Evolutionary conservation across 148 eudicot species (phyloP).

Genomic region (Chenopodium formosanum): DNA sequence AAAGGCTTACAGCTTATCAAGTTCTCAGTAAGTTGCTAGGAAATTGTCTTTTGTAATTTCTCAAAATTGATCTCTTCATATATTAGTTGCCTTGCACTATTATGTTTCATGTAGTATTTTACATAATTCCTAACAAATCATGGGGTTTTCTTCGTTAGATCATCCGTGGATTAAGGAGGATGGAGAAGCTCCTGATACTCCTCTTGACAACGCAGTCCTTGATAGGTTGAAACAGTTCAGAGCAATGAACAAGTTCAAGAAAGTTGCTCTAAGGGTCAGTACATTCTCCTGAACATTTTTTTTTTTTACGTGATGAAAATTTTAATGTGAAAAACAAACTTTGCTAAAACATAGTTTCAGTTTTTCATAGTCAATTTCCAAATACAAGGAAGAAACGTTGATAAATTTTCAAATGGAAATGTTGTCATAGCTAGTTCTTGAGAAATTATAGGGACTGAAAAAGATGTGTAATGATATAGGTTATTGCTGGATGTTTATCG

Average conservation of each 20-base stretch:
- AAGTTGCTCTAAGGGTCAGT: conserved; percentile 86
- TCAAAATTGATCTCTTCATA: background rate
- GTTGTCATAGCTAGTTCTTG: background rate
- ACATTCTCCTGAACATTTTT: background rate
- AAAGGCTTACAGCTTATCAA: conserved; percentile 80
- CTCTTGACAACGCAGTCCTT: conserved; percentile 90
- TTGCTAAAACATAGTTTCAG: background rate
- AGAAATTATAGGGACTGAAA: background rate
- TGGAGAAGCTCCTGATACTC: conserved; percentile 75
- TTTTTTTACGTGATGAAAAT: background rate
- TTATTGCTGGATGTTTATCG: conserved; percentile 54
- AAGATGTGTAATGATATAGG: conserved; percentile 31
- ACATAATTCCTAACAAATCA: background rate
- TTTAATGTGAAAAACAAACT: background rate
- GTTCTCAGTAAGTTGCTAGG: conserved; percentile 62
- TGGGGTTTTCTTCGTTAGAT: conserved; percentile 8
- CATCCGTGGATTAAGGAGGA: conserved; percentile 96
- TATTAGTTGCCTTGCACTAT: background rate
- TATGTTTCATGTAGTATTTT: too few relatives aligned
- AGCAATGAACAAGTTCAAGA: conserved; percentile 96
- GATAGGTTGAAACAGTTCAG: conserved; percentile 79
- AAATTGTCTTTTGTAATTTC: background rate
- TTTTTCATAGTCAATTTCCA: background rate
- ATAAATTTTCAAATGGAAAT: background rate
- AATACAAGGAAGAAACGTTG: background rate